phyloP scores from a whole-genome alignment of 2,329 filamentous ascomycete species.

The Fusarium phyllophilum region DNA sequence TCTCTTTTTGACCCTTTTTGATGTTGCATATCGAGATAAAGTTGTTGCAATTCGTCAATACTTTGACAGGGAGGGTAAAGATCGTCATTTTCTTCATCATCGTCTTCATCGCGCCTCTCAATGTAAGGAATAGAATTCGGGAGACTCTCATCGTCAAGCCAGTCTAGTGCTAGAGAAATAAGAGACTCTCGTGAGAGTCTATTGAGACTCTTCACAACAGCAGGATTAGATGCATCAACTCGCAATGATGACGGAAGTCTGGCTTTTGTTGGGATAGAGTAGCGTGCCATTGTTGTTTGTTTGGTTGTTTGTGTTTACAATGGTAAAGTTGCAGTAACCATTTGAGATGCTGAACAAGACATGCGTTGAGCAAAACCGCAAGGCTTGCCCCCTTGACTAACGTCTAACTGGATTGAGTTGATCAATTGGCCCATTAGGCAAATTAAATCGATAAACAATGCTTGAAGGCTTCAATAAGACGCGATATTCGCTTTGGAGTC shows the following conservation, averaged over 20 bases:
- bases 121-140: conserved; percentile 59
- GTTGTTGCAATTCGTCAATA: conserved; percentile 71
- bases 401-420: neutral
- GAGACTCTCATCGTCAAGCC: conserved; percentile 76
- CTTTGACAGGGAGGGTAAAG: conserved; percentile 75
- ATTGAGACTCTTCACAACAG: conserved; percentile 72
- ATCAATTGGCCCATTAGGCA: conserved; percentile 2
- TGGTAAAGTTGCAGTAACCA: neutral
- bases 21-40: conserved; percentile 69
- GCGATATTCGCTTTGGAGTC: conserved; percentile 24
- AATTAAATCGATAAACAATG: conserved; percentile 7
- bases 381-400: conserved; percentile 5
- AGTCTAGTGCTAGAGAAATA: conserved; percentile 77
- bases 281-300: conserved; percentile 57
- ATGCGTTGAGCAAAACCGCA: neutral
- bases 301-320: conserved; percentile 24
- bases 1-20: conserved; percentile 71
- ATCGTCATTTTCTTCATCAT: conserved; percentile 69
- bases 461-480: conserved; percentile 20
- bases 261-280: conserved; percentile 76
- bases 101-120: conserved; percentile 52
- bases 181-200: conserved; percentile 78
- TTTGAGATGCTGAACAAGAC: conserved; percentile 3
- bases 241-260: conserved; percentile 77
- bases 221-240: conserved; percentile 71